Percentiles rank a stretch among this genome's conserved stretches.
phyloP scores from a whole-genome alignment of 2,329 filamentous ascomycete genomes.

The Ophiostoma pallidulum region DNA sequence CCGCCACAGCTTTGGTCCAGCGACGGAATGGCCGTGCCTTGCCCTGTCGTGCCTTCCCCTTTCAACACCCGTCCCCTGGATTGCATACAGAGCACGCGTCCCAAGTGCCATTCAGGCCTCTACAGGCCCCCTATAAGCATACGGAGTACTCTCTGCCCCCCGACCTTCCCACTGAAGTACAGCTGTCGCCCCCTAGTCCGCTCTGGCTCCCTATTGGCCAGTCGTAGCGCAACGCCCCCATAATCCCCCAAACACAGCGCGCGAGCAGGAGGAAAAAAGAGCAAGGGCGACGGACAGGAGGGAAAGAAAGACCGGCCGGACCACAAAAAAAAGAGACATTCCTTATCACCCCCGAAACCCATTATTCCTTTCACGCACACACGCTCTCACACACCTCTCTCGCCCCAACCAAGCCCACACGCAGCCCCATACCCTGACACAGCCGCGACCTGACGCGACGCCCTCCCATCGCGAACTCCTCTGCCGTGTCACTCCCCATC shows the following conservation, averaged over 20 bases:
- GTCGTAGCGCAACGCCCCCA: too few relatives aligned
- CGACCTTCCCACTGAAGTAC: too few relatives aligned
- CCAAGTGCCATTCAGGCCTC: too few relatives aligned
- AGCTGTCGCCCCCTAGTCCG: neutral
- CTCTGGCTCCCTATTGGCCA: neutral
- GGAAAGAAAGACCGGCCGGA: neutral
- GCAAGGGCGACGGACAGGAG: neutral
- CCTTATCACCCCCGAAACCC: conserved; percentile 8
- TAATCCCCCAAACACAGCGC: neutral
- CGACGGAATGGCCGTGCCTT: neutral
- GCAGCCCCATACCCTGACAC: conserved; percentile 26
- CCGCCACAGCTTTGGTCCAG: too few relatives aligned
- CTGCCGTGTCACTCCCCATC: conserved; percentile 39
- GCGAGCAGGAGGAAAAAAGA: neutral
- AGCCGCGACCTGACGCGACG: conserved; percentile 34
- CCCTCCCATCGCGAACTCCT: conserved; percentile 33
- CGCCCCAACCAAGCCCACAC: conserved; percentile 19
- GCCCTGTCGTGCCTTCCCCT: neutral
- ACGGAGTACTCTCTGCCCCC: too few relatives aligned
- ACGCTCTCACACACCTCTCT: conserved; percentile 11
- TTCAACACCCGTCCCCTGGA: too few relatives aligned
- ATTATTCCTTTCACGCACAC: conserved; percentile 10
- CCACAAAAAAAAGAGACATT: neutral
- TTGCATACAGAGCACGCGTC: neutral
- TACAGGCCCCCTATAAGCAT: too few relatives aligned